Conservation (phyloP, 345 rosid species). For the Arabidopsis thaliana region TAIR10.1 NC_003075.7:13395501-13396000, state of each 20-base stretch:
- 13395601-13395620: conserved; percentile 68
- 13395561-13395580: conserved; percentile 86
- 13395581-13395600: conserved; percentile 89
- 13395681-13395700: conserved; percentile 60
- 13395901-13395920: conserved; percentile 24
- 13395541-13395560: conserved; percentile 63
- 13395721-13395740: conserved; percentile 76
- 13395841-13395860: conserved; percentile 42
- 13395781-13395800: conserved; percentile 81
- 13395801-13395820: conserved; percentile 71
- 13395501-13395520: conserved; percentile 68
- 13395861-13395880: conserved; percentile 73
- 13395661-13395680: conserved; percentile 70
- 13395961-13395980: conserved; percentile 46
- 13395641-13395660: conserved; percentile 55
- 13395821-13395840: conserved; percentile 47
- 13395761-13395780: conserved; percentile 73
- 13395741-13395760: conserved; percentile 54
- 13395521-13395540: conserved; percentile 73
- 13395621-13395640: conserved; percentile 82
- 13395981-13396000: conserved; percentile 62
- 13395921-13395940: conserved; percentile 57
- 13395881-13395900: conserved; percentile 46
- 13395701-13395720: conserved; percentile 82
- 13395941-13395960: conserved; percentile 53